These are phyloP conservation scores for Trichoderma asperelloides DNA, from an alignment of 495 filamentous ascomycete species.

Conservation along the genomic window DNA sequence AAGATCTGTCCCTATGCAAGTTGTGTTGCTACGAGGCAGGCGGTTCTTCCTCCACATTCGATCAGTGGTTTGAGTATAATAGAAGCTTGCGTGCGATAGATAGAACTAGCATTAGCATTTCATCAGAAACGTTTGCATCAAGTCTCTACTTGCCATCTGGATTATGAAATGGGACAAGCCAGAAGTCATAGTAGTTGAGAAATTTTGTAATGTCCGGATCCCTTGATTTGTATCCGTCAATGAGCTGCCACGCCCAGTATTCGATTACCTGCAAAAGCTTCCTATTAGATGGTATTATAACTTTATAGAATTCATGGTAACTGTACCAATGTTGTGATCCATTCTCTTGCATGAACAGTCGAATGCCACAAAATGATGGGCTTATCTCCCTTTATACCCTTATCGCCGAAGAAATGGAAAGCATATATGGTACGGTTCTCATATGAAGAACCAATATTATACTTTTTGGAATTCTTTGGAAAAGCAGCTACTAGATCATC, in stretches of 20 bases:
- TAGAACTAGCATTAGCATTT: slow-evolving; percentile 8
- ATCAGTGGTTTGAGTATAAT: slow-evolving; percentile 49
- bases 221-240: slow-evolving; percentile 24
- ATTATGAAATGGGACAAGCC: slow-evolving; percentile 54
- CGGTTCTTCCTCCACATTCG: slow-evolving; percentile 61
- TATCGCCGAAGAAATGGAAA: slow-evolving; percentile 49
- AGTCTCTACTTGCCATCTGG: slow-evolving; percentile 41
- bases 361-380: slow-evolving; percentile 52
- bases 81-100: slow-evolving; percentile 33
- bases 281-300: slow-evolving; percentile 37
- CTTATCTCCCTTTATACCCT: slow-evolving; percentile 43
- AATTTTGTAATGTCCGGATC: slow-evolving; percentile 31
- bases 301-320: slow-evolving; percentile 43
- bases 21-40: slow-evolving; percentile 29
- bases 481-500: slow-evolving; percentile 40
- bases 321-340: slow-evolving; percentile 52
- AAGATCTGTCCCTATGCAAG: slow-evolving; percentile 50
- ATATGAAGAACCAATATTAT: slow-evolving; percentile 40
- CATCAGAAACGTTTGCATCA: not conserved
- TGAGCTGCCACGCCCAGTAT: slow-evolving; percentile 47
- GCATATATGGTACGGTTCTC: slow-evolving; percentile 45
- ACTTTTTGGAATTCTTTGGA: slow-evolving; percentile 43
- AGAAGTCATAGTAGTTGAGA: slow-evolving; percentile 54
- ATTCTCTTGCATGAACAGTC: slow-evolving; percentile 57
- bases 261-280: slow-evolving; percentile 44